phyloP scores from a whole-genome alignment of 306 rosid species.

The Calophaca sinica region DNA sequence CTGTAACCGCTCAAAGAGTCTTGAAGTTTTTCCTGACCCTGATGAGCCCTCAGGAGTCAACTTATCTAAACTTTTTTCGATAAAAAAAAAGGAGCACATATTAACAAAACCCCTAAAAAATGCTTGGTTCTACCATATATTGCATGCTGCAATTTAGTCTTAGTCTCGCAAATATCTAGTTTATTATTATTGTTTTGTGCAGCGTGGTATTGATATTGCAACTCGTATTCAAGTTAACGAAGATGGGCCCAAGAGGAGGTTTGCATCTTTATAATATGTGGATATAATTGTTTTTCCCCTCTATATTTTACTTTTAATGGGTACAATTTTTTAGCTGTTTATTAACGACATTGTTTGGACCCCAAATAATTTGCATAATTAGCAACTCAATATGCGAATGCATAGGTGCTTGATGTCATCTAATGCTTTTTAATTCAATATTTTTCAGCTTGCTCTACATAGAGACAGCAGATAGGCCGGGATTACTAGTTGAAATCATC shows the following conservation, averaged over 20 bases:
- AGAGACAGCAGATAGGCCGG: slow-evolving; percentile 96
- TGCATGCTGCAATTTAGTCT: slow-evolving; percentile 32
- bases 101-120: slow-evolving; percentile 5
- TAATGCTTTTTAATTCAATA: slow-evolving; percentile 42
- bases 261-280: slow-evolving; percentile 49
- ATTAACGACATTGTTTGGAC: neutral
- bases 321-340: slow-evolving; percentile 9
- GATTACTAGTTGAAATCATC: slow-evolving; percentile 85
- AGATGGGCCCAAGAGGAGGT: slow-evolving; percentile 98
- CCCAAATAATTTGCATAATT: slow-evolving; percentile 27
- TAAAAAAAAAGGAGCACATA: neutral
- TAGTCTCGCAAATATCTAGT: slow-evolving; percentile 27
- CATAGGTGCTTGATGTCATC: slow-evolving; percentile 42
- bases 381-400: slow-evolving; percentile 10
- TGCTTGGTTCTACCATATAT: slow-evolving; percentile 10
- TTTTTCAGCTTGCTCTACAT: slow-evolving; percentile 78
- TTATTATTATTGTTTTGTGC: slow-evolving; percentile 49
- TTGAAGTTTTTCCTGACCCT: too few species aligned
- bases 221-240: slow-evolving; percentile 82
- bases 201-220: slow-evolving; percentile 80
- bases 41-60: too few species aligned
- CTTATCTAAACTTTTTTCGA: too few species aligned
- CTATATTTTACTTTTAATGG: slow-evolving; percentile 2
- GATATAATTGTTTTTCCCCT: slow-evolving; percentile 11
- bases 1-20: too few species aligned